Conservation (phyloP, 208 protist genomes). For the Willaertia magna region DNA sequence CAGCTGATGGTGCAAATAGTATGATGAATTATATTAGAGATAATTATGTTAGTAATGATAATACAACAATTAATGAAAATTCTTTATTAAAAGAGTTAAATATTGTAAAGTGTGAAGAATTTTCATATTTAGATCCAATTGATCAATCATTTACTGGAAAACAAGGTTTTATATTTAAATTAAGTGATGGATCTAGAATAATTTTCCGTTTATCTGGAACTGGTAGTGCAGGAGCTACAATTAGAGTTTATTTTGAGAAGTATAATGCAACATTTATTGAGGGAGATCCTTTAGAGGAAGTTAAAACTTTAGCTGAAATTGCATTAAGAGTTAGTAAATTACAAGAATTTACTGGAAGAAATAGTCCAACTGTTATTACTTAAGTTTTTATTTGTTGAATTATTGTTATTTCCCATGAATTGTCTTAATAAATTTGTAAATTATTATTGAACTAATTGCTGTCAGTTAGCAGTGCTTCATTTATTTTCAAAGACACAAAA, state of each 20-base stretch:
- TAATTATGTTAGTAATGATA: slow-evolving; percentile 27
- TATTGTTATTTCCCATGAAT: too few relatives aligned
- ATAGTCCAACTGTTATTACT: slow-evolving; percentile 87
- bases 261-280: slow-evolving; percentile 56
- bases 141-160: slow-evolving; percentile 65
- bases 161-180: slow-evolving; percentile 84
- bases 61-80: too few relatives aligned
- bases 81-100: slow-evolving; percentile 10
- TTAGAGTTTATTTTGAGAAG: slow-evolving; percentile 89
- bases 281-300: slow-evolving; percentile 38
- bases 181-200: slow-evolving; percentile 82
- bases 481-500: too few relatives aligned
- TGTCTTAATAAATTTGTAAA: too few relatives aligned
- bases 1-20: slow-evolving; percentile 50
- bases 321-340: slow-evolving; percentile 67
- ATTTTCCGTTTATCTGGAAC: slow-evolving; percentile 89
- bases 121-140: slow-evolving; percentile 87
- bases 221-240: slow-evolving; percentile 78
- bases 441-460: too few relatives aligned
- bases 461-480: too few relatives aligned
- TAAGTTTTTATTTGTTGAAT: too few relatives aligned
- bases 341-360: slow-evolving; percentile 62
- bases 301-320: slow-evolving; percentile 62
- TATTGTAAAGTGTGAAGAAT: slow-evolving; percentile 70
- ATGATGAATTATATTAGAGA: slow-evolving; percentile 59